Evolutionary conservation across 2,329 filamentous ascomycete genomes (phyloP).

Genomic region (Clonostachys rhizophaga): DNA sequence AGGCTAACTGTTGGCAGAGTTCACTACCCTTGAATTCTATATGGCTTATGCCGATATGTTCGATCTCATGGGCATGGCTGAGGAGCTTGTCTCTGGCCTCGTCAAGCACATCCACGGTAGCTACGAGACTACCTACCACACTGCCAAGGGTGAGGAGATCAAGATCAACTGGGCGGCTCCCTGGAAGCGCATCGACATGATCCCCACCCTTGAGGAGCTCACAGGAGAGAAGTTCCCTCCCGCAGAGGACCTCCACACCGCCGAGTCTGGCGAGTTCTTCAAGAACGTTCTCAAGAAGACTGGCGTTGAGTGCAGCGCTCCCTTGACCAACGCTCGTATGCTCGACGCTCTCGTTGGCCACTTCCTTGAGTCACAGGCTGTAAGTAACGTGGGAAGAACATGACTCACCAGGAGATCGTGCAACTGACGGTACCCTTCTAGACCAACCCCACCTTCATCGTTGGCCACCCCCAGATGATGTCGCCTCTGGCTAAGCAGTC

Average conservation of each 20-base stretch:
- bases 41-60: constrained; percentile 89
- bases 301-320: constrained; percentile 83
- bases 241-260: constrained; percentile 82
- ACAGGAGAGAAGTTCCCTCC: constrained; percentile 92
- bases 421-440: constrained; percentile 1
- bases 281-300: constrained; percentile 80
- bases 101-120: constrained; percentile 86
- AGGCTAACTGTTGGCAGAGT: constrained; percentile 52
- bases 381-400: constrained; percentile 9
- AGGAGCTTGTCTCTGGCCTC: constrained; percentile 85
- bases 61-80: constrained; percentile 76
- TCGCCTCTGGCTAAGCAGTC: constrained; percentile 95
- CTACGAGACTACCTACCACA: constrained; percentile 82
- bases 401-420: not conserved
- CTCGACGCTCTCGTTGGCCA: constrained; percentile 92
- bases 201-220: constrained; percentile 74
- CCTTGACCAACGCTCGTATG: constrained; percentile 91
- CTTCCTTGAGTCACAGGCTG: constrained; percentile 89
- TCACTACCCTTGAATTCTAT: constrained; percentile 97
- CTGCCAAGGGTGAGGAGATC: constrained; percentile 79
- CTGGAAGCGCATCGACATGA: constrained; percentile 95
- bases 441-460: constrained; percentile 69
- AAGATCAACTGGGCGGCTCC: constrained; percentile 95
- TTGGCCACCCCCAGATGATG: constrained; percentile 70
- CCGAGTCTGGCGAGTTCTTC: constrained; percentile 86